Evolutionary conservation across 2,329 filamentous ascomycete genomes (phyloP).

Genomic region (Alternaria metachromatica): DNA sequence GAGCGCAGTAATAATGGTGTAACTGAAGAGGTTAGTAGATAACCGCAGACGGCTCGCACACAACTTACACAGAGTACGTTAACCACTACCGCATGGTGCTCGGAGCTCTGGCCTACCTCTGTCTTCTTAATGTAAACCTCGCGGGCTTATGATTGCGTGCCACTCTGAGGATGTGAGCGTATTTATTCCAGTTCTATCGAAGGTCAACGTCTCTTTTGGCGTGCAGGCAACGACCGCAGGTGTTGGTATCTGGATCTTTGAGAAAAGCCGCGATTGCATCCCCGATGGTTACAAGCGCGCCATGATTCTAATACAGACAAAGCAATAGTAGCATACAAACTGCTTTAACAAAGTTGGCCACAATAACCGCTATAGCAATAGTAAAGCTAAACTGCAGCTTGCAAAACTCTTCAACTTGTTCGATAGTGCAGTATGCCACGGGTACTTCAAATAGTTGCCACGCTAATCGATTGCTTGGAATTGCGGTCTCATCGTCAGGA

Average conservation of each 20-base stretch:
- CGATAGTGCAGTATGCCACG: conserved; percentile 27
- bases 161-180: neutral
- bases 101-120: neutral
- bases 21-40: neutral
- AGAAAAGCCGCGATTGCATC: conserved; percentile 34
- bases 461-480: conserved; percentile 7
- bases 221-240: conserved; percentile 14
- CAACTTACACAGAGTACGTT: neutral
- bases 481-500: conserved; percentile 1
- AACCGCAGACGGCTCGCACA: neutral
- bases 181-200: conserved; percentile 1
- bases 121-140: neutral
- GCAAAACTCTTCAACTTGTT: conserved; percentile 28
- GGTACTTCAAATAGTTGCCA: conserved; percentile 17
- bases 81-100: neutral
- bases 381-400: conserved; percentile 35
- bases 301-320: conserved; percentile 7
- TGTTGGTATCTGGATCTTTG: conserved; percentile 20
- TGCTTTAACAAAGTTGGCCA: conserved; percentile 15
- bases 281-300: conserved; percentile 27
- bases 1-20: neutral
- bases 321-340: conserved; percentile 16
- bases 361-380: conserved; percentile 21
- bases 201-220: neutral
- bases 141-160: neutral